phyloP scores from a whole-genome alignment of 1,139 yeast species.

The Hyphopichia burtonii region DNA sequence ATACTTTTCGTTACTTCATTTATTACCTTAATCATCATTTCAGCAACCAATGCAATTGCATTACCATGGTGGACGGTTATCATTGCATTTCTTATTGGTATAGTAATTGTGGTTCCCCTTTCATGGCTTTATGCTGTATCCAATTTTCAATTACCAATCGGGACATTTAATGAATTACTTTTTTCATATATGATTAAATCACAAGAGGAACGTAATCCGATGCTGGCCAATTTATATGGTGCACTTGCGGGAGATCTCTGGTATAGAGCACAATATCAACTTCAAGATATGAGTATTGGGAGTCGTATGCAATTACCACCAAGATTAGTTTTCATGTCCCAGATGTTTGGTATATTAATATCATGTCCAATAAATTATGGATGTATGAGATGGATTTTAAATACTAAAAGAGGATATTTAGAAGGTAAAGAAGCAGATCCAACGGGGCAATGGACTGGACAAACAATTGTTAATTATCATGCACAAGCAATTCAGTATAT shows the following conservation, averaged over 20 bases:
- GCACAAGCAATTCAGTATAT: slow-evolving; percentile 43
- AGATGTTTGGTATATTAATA: slow-evolving; percentile 37
- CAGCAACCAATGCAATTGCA: slow-evolving; percentile 28
- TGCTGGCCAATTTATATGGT: slow-evolving; percentile 33
- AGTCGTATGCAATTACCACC: slow-evolving; percentile 42
- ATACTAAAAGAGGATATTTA: slow-evolving; percentile 28
- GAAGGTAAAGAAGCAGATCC: slow-evolving; percentile 32
- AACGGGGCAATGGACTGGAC: slow-evolving; percentile 45
- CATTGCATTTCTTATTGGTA: slow-evolving; percentile 34
- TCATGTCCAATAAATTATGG: slow-evolving; percentile 42
- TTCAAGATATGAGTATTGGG: slow-evolving; percentile 41
- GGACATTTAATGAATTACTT: slow-evolving; percentile 39
- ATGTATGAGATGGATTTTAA: slow-evolving; percentile 36
- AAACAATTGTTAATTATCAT: slow-evolving; percentile 28
- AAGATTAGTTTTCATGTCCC: slow-evolving; percentile 35
- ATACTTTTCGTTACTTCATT: slow-evolving; percentile 26
- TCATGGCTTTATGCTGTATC: slow-evolving; percentile 42
- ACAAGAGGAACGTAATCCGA: slow-evolving; percentile 33
- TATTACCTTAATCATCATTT: slow-evolving; percentile 22
- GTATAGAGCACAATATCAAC: slow-evolving; percentile 42
- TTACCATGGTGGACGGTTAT: slow-evolving; percentile 41
- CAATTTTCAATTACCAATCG: slow-evolving; percentile 42
- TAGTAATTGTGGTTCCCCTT: slow-evolving; percentile 37
- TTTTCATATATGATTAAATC: slow-evolving; percentile 37
- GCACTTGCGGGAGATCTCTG: slow-evolving; percentile 44